Base-by-base conservation (phyloP, 1,139 yeast species). In the Blastobotrys ciferrii region DNA sequence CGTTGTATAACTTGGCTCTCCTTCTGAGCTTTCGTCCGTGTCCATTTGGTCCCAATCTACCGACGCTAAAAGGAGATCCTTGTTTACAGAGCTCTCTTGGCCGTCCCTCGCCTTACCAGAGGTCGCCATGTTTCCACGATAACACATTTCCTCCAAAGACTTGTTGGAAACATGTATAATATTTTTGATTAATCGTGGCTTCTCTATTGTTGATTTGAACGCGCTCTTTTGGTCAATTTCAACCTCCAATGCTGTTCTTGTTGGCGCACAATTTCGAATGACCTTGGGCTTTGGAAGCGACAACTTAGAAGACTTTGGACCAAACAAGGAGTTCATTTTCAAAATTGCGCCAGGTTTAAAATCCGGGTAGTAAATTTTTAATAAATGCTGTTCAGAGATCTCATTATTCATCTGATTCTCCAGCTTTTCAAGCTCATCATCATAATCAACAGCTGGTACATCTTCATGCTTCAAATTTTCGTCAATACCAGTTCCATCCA, bases 21-120 rank as follows among this genome's bases (percentile, higher is more conserved):
- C 40, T 3, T 30, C 33, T 9, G 25, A 15, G 6, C 12, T 20
- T 7, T 39, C 42, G 2, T 39, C 42, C 12, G 15, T 39, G 12
- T 28, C 42, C 13, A 14, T 14, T 14, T 18, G 47, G 3, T 87
- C 84, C 96, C 97, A 89, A 57, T 86, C 92, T 14, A 87, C 84
- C 0, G 92, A 78, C 0, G 94, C 86, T 38, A 88, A 70, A 3
- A 85, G 71, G 47, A 87, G 67, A 53, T 84, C 87, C 48, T 80
- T 80, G 28, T 79, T 75, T 23, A 50, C 42, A 12, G 44, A 47
- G 38, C 47, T 60, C 46, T 40, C 63, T 64, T 40, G 57, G 54
- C 12, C 59, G 33, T 36, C 37, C 23, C 28, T 23, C 17, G 33
- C 37, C 3, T 45, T 42, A n/a, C 33, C 43, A 1, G 23, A 32